These are phyloP conservation scores for Candida sanyaensis DNA, from an alignment of 1,139 yeast species.

Conservation along the genomic window DNA sequence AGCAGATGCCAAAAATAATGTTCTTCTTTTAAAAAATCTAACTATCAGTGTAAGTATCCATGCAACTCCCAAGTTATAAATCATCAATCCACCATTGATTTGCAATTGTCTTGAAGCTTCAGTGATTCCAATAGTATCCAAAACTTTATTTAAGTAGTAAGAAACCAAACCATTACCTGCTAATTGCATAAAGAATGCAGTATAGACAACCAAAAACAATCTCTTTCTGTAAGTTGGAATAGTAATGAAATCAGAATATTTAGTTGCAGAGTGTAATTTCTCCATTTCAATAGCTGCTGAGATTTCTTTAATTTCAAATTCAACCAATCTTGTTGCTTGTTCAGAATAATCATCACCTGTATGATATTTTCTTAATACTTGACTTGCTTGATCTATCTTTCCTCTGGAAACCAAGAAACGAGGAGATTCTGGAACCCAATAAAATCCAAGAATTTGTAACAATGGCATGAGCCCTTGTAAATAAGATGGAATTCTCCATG, in stretches of 20 bases:
- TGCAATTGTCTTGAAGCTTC: slow-evolving; percentile 42
- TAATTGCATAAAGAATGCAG: slow-evolving; percentile 45
- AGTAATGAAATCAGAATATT: slow-evolving; percentile 38
- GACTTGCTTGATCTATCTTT: slow-evolving; percentile 36
- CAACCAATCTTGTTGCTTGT: slow-evolving; percentile 34
- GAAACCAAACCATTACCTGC: slow-evolving; percentile 56
- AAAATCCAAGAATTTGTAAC: slow-evolving; percentile 25
- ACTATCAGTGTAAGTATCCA: slow-evolving; percentile 29
- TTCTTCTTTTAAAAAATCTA: slow-evolving; percentile 42
- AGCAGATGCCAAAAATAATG: slow-evolving; percentile 41
- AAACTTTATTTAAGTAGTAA: slow-evolving; percentile 49
- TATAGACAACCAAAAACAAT: slow-evolving; percentile 34
- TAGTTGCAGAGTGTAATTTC: slow-evolving; percentile 23
- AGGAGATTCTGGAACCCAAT: slow-evolving; percentile 50
- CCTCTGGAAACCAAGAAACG: slow-evolving; percentile 42
- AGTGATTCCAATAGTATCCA: slow-evolving; percentile 51
- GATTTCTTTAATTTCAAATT: slow-evolving; percentile 49
- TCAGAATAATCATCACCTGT: slow-evolving; percentile 35
- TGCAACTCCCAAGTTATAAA: slow-evolving; percentile 42
- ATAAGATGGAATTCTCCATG: slow-evolving; percentile 51
- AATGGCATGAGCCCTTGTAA: slow-evolving; percentile 43
- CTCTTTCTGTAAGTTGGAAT: slow-evolving; percentile 45
- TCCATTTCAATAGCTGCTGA: slow-evolving; percentile 39
- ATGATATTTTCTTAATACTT: slow-evolving; percentile 44
- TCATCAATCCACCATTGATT: slow-evolving; percentile 48